A percentile compares a stretch with the other conserved stretches of the same genome.
Conservation (phyloP, 805 yeast species). For the Saturnispora halmiae region DNA sequence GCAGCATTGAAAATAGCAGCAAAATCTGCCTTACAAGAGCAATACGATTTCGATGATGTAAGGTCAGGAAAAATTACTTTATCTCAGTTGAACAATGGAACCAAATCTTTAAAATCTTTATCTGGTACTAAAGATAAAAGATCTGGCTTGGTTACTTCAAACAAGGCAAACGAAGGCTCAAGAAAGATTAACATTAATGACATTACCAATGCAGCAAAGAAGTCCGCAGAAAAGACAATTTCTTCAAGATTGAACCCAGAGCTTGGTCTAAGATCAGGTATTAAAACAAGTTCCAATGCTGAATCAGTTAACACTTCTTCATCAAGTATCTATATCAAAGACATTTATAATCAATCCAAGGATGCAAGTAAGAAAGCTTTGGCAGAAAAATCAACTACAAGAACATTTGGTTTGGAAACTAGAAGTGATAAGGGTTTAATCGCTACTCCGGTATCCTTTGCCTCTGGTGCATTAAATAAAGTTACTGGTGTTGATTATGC, state of each 20-base stretch:
- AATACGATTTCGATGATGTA: conserved; percentile 36
- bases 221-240: conserved; percentile 37
- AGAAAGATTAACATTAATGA: conserved; percentile 26
- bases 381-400: conserved; percentile 15
- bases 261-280: conserved; percentile 27
- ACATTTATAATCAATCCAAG: conserved; percentile 13
- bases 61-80: conserved; percentile 32
- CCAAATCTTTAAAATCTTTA: conserved; percentile 16
- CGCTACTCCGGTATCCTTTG: conserved; percentile 37
- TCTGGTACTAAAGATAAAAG: conserved; percentile 17
- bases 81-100: conserved; percentile 19
- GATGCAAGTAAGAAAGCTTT: conserved; percentile 11
- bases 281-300: conserved; percentile 20
- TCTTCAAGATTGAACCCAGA: conserved; percentile 37
- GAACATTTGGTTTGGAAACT: conserved; percentile 30
- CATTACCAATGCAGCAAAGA: conserved; percentile 25
- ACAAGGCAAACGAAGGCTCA: conserved; percentile 24
- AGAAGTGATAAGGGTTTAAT: conserved; percentile 29
- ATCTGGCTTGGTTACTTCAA: conserved; percentile 23
- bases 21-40: conserved; percentile 31
- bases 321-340: conserved; percentile 12
- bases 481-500: conserved; percentile 31
- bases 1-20: conserved; percentile 30
- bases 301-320: conserved; percentile 25
- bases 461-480: conserved; percentile 41